A percentile compares a stretch with the other conserved stretches of the same genome.
phyloP scores from a whole-genome alignment of 2,329 filamentous ascomycete species.

The Ophiostoma australiae region DNA sequence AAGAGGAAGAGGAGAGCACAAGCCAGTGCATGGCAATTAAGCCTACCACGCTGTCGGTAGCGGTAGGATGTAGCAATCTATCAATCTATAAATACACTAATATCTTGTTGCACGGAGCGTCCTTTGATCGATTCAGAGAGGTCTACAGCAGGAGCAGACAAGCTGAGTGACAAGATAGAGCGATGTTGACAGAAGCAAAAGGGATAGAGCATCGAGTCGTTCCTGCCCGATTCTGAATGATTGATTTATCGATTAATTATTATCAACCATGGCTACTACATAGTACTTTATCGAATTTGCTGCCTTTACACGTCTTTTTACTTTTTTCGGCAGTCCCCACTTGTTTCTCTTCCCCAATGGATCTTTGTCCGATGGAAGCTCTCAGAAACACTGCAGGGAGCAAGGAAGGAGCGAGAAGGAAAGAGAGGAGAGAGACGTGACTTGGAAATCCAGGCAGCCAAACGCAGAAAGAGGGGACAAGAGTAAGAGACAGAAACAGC shows the following conservation, averaged over 20 bases:
- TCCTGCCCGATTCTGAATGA: neutral
- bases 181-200: neutral
- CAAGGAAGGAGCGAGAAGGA: slow-evolving; percentile 11
- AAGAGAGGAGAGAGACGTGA: neutral
- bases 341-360: slow-evolving; percentile 11
- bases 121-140: too few species aligned
- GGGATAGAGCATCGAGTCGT: neutral
- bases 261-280: neutral
- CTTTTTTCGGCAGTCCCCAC: slow-evolving; percentile 10
- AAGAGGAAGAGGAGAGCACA: neutral
- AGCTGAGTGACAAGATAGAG: neutral
- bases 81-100: neutral
- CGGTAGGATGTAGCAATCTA: neutral
- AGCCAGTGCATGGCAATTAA: neutral
- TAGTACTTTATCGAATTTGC: neutral
- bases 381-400: slow-evolving; percentile 25
- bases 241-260: neutral
- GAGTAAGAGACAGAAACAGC: neutral
- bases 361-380: slow-evolving; percentile 27
- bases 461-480: neutral
- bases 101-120: neutral
- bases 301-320: slow-evolving; percentile 6
- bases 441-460: neutral
- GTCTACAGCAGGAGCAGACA: neutral
- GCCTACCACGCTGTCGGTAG: slow-evolving; percentile 6